Evolutionary conservation across 2,329 filamentous ascomycete genomes (phyloP), one percentile per base, ranked within the genome.

Genomic region (Diaporthe nobilis): DNA sequence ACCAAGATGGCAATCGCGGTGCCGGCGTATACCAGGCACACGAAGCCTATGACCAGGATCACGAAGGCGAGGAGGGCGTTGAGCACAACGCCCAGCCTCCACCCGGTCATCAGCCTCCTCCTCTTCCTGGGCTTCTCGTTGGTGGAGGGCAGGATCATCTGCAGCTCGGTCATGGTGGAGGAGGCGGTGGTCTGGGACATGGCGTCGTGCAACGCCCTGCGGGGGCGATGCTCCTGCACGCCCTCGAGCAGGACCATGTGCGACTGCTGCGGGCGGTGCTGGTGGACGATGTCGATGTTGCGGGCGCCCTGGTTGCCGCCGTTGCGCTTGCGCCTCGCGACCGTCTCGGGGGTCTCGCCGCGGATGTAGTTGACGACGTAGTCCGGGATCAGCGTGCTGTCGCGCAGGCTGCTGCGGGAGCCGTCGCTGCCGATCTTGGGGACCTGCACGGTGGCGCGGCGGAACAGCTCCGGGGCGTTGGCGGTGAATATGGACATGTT

Each of bases 291-390:
- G 7, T 83, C 81, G 73, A 84, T 81, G 13, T 77, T 80, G 8
- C 82, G 81, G 73, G 83, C 78, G 34, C 82, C 83, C 31, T 79
- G 71, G 71, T 77, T 80, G n/a, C 76, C 80, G 67, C 80, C 82
- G 81, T 82, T 83, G 75, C 84, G 83, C 76, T 86, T 85, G 78
- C 87, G 86, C 74, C 83, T 82, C 8, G 88, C 88, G 28, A 90
- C 79, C 42, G 85, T 86, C 80, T 90, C 88, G 20, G 89, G 88
- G 2, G 88, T 90, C 81, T 90, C 89, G 61, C 88, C 88, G 55
- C 88, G 86, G 77, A 90, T 84, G 79, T 88, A 90, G 80, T 89
- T 87, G 77, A 89, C 84, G 55, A 90, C 86, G 78, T 90, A 90
- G 81, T 90, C 89, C 12, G 89, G 89, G 22, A 90, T 85, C 44